Base-by-base conservation (phyloP, 176 grass and related monocot species). In the Calamus simplicifolius region DNA sequence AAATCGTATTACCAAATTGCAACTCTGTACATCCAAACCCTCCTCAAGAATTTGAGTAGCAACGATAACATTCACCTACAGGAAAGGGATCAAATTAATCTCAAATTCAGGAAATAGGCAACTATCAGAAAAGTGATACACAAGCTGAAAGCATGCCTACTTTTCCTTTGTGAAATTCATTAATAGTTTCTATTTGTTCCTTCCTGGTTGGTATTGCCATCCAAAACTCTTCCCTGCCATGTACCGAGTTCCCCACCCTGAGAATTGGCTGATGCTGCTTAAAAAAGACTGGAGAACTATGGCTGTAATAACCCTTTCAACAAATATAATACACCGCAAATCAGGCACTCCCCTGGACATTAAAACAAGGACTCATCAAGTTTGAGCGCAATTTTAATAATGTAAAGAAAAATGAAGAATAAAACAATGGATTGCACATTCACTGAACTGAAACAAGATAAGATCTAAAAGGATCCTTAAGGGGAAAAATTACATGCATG, bases 291-390 rank as follows among this genome's bases (percentile, higher is more conserved):
- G 53, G 61, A 95, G 64, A 14, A 95, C 75, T 48, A 79, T 79
- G 48, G 81, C 80, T 77, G 89, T 71, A 59, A 95, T 73, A 27
- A 95, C 67, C 74, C 89, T 85, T 23, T 85, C n/a, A 29, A 95
- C 89, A 76, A 95, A 95, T 55, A 95, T 48, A 62, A 95, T 95
- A 74, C 89, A 95, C 79, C 85, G 85, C 52, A 95, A 74, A 16
- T 79, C 75, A 58, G 85, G 61, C 54, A 62, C 54, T 23, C 81
- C 68, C 68, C 89, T 95, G 21, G 21, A 23, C 21, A 23, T 23
- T 23, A 23, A 23, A 23, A 23, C 21, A 1, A 23, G 21, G 21
- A 23, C 21, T 23, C 21, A 23, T 23, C 21, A 23, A 23, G 21
- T 23, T 0, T 23, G 21, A 23, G 21, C 21, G 1, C 21, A 23